Evolutionary conservation across 768 basidiomycete genomes (phyloP), one percentile per base, ranked within the genome.

Genomic region (Termitomyces sp.): DNA sequence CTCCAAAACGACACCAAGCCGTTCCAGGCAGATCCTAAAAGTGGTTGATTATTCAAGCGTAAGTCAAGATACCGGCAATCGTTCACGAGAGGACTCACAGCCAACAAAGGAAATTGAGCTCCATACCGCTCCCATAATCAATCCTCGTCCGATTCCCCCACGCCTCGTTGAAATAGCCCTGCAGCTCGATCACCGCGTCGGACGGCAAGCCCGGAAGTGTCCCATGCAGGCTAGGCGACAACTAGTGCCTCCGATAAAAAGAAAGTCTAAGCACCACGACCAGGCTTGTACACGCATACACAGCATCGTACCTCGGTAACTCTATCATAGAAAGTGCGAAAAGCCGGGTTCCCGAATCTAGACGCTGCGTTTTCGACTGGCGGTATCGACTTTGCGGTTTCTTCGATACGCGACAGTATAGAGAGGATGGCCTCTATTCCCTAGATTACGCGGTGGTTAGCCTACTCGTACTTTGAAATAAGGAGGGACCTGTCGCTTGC

Each of bases 71-170:
- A 52, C 54, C 18, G 5, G 9, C 10, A 0, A 55, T 18, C 15
- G 7, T 18, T 2, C 9, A 0, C 9, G 18, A 45, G 15, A 33
- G 22, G 3, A 76, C 92, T 63, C 68, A 97, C 95, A 98, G 68
- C 94, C 94, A 98, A 66, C 95, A 98, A 3, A 98, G 59, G 66
- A 98, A 99, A 72, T 98, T 96, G 45, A 98, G 79, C 68, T 99
- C 97, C 96, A 98, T 98, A 15, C 97, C 97, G 65, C 94, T 97
- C n/a, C 97, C 97, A 72, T 99, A 99, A 72, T 99, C 97, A 54
- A 99, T 94, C 9, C 97, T 78, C 49, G 88, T 83, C 29, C 89
- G 77, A 69, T 90, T 97, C 0, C 97, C 97, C 95, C 95, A 98
- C 16, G 87, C 74, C 67, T 95, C 92, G 37, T 77, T 73, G 66